Percentiles rank a stretch among this genome's conserved stretches.
These are phyloP conservation scores for Bretschneidera sinensis DNA, from an alignment of 345 rosid species.

Conservation along the genomic window DNA sequence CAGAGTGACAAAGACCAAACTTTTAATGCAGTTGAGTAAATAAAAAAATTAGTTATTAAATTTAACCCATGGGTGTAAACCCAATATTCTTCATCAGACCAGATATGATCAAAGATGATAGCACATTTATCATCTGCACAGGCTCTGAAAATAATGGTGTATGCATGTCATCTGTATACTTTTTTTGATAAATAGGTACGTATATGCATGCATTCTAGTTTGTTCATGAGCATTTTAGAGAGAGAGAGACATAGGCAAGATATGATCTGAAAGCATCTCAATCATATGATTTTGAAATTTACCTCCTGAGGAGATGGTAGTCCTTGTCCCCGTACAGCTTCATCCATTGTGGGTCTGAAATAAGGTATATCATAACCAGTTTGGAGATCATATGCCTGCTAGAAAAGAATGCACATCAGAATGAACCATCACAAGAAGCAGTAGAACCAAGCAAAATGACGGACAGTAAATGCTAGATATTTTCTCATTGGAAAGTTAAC, in stretches of 20 bases:
- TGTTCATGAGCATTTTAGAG: no score
- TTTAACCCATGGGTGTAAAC: no score
- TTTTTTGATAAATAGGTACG: no score
- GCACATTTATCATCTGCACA: no score
- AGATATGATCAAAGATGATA: no score
- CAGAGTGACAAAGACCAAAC: not conserved
- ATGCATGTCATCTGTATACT: no score
- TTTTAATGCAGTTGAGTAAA: not conserved
- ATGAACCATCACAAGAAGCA: not conserved
- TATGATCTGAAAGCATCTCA: not conserved
- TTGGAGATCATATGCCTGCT: constrained; percentile 61
- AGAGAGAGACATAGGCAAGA: no score
- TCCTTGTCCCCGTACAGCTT: constrained; percentile 51
- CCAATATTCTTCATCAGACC: no score
- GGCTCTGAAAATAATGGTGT: no score
- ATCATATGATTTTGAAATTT: constrained; percentile 11
- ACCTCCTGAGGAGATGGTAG: constrained; percentile 78
- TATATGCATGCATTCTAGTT: no score
- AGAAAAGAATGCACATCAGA: constrained; percentile 16
- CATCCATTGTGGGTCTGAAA: constrained; percentile 66
- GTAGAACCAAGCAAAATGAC: not conserved
- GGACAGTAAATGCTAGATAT: not conserved
- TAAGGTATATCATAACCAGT: constrained; percentile 66
- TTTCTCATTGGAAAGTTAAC: not conserved
- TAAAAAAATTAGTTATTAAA: no score